Conservation (phyloP, 2,329 filamentous ascomycete genomes). For the Scedosporium dehoogii region DNA sequence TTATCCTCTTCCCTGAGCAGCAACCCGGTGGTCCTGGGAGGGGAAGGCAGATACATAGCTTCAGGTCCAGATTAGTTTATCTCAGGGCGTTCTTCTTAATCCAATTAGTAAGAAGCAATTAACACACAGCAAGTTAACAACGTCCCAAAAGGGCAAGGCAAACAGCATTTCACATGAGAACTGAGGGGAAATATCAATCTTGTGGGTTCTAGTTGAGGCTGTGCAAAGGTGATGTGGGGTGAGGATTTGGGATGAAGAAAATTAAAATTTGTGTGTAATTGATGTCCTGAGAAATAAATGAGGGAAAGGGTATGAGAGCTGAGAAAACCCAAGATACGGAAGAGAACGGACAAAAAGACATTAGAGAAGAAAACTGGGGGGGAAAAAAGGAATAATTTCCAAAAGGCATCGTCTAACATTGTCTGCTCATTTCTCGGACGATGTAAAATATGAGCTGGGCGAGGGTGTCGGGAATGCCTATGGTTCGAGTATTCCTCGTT, state of each 20-base stretch:
- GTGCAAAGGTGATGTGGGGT: neutral
- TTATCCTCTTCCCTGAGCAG: too few relatives aligned
- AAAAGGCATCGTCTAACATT: neutral
- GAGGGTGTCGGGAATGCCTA: neutral
- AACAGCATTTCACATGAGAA: neutral
- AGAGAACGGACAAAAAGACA: neutral
- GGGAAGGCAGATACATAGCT: neutral
- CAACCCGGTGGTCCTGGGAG: neutral
- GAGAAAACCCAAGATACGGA: neutral
- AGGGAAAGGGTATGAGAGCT: neutral
- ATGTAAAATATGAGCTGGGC: neutral
- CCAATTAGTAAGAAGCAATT: neutral
- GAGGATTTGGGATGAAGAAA: neutral
- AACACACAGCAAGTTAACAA: neutral
- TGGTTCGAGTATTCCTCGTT: neutral
- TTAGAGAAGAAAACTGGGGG: neutral
- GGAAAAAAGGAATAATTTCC: neutral
- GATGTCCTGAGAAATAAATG: neutral
- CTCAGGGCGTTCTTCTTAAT: neutral
- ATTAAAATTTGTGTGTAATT: neutral
- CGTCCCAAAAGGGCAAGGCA: neutral
- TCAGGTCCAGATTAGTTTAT: neutral
- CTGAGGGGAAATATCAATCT: neutral
- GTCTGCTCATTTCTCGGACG: neutral
- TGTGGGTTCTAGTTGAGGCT: neutral